Percentiles rank a stretch among this genome's conserved stretches.
phyloP scores from a whole-genome alignment of 73 alveolate genomes.

The Tetrahymena thermophila region DNA sequence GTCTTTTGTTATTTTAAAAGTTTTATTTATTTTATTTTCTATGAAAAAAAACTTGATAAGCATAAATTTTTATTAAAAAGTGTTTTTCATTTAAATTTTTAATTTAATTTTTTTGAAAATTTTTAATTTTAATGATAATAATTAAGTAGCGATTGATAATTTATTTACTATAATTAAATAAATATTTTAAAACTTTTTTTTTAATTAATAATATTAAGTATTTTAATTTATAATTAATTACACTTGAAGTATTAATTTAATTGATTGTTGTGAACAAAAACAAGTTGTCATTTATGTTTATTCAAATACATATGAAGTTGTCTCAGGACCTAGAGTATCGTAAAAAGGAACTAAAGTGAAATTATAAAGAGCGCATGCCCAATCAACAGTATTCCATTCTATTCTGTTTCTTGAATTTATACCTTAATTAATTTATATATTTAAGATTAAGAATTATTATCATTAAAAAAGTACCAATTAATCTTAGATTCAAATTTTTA shows the following conservation, averaged over 20 bases:
- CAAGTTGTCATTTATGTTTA: constrained; percentile 47
- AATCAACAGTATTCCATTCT: constrained; percentile 64
- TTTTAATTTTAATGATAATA: not conserved
- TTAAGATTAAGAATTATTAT: not conserved
- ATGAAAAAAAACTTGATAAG: too few species aligned
- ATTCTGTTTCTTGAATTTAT: constrained; percentile 62
- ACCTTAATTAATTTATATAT: constrained; percentile 10
- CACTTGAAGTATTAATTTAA: constrained; percentile 42
- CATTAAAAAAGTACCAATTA: not conserved
- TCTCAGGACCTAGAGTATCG: constrained; percentile 52
- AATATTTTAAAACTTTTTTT: too few species aligned
- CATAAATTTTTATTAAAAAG: too few species aligned
- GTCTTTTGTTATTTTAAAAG: too few species aligned
- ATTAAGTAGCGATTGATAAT: too few species aligned
- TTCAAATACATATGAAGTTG: constrained; percentile 9
- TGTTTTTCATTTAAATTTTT: too few species aligned
- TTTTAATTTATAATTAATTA: constrained; percentile 57
- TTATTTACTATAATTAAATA: too few species aligned
- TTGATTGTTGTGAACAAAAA: constrained; percentile 13
- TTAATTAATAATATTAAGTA: too few species aligned
- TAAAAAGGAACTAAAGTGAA: constrained; percentile 65
- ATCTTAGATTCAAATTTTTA: not conserved
- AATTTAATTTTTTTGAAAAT: constrained; percentile 70
- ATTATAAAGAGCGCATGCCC: constrained; percentile 39
- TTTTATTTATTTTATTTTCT: too few species aligned